Percentiles rank a stretch among this genome's conserved stretches.
phyloP scores from a whole-genome alignment of 2,329 filamentous ascomycete species.

The Arthroderma uncinatum region DNA sequence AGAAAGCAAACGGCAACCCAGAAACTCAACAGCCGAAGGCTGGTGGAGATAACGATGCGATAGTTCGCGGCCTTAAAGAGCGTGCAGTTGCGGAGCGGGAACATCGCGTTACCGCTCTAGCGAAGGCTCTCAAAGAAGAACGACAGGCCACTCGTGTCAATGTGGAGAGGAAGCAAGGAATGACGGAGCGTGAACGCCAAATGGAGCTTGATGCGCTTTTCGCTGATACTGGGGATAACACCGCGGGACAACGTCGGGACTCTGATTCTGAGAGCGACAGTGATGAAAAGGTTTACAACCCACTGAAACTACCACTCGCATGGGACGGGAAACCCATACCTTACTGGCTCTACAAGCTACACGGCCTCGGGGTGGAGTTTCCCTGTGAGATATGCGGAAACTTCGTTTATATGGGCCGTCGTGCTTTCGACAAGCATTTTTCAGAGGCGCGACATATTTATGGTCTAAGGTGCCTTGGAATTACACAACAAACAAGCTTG shows the following conservation, averaged over 20 bases:
- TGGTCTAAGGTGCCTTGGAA: slow-evolving; percentile 84
- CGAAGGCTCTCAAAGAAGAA: slow-evolving; percentile 72
- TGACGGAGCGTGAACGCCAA: slow-evolving; percentile 92
- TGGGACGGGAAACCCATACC: slow-evolving; percentile 99
- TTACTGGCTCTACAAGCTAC: slow-evolving; percentile 96
- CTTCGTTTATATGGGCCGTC: slow-evolving; percentile 94
- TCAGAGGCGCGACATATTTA: slow-evolving; percentile 89
- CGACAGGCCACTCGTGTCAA: slow-evolving; percentile 84
- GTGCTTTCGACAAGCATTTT: slow-evolving; percentile 97
- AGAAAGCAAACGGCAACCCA: slow-evolving; percentile 34
- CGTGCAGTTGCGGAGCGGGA: slow-evolving; percentile 83
- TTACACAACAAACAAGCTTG: slow-evolving; percentile 69
- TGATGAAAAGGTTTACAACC: slow-evolving; percentile 89
- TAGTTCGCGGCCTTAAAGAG: slow-evolving; percentile 59
- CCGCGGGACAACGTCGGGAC: slow-evolving; percentile 35
- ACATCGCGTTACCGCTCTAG: slow-evolving; percentile 66
- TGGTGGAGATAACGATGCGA: slow-evolving; percentile 13
- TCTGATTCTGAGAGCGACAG: slow-evolving; percentile 56
- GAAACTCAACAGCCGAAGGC: slow-evolving; percentile 20
- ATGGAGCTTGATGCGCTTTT: slow-evolving; percentile 86
- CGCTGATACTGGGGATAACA: slow-evolving; percentile 43
- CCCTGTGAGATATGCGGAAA: slow-evolving; percentile 95
- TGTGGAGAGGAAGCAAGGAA: slow-evolving; percentile 89
- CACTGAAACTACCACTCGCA: slow-evolving; percentile 83
- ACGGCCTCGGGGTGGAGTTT: slow-evolving; percentile 90